Conservation (phyloP, 1,284 basidiomycete species). For the Termitomyces sp. region DNA sequence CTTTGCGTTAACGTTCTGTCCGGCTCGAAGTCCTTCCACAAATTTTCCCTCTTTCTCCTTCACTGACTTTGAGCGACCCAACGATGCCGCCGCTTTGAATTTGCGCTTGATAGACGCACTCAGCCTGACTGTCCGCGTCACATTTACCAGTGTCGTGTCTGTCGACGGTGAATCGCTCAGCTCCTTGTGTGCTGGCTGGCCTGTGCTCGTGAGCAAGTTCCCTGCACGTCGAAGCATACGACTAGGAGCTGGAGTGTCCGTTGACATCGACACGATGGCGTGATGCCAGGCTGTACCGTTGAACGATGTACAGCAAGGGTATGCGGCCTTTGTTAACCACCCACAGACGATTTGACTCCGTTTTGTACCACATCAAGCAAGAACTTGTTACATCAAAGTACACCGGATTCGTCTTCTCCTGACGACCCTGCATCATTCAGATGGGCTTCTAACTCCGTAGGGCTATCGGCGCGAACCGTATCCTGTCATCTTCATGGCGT, state of each 20-base stretch:
- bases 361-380: background rate
- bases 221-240: slow-evolving; percentile 19
- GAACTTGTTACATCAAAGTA: background rate
- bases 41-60: background rate
- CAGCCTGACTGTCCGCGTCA: slow-evolving; percentile 9
- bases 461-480: slow-evolving; percentile 9
- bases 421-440: slow-evolving; percentile 9
- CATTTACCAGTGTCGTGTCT: slow-evolving; percentile 5
- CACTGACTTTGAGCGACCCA: slow-evolving; percentile 17
- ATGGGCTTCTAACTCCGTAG: slow-evolving; percentile 1
- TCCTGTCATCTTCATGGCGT: background rate
- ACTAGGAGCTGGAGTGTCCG: slow-evolving; percentile 7
- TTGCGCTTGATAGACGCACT: slow-evolving; percentile 19
- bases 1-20: background rate
- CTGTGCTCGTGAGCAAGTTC: slow-evolving; percentile 18
- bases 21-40: background rate
- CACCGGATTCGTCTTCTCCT: background rate
- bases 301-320: background rate
- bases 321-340: background rate
- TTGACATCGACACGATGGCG: background rate
- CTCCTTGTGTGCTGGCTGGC: slow-evolving; percentile 13
- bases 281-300: background rate
- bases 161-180: slow-evolving; percentile 9
- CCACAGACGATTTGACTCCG: background rate
- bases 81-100: slow-evolving; percentile 15